Conservation (phyloP, 2,329 filamentous ascomycete genomes). For the Rutstroemia sp. region DNA sequence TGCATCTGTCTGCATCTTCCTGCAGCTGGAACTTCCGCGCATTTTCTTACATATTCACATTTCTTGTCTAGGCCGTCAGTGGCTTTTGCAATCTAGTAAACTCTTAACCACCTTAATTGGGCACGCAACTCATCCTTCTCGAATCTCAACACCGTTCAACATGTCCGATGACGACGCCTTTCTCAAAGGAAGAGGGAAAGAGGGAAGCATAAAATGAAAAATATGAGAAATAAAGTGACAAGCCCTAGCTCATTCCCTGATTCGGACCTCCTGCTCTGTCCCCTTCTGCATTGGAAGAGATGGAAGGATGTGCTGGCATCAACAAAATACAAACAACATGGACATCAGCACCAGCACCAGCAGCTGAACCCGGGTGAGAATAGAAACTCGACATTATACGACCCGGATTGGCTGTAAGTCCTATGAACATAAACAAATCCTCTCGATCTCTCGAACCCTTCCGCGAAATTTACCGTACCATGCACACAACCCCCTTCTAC, state of each 20-base stretch:
- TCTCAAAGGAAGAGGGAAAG: background rate
- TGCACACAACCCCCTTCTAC: conserved; percentile 8
- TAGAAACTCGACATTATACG: conserved; percentile 1
- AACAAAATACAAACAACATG: conserved; percentile 6
- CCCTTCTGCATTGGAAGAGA: conserved; percentile 5
- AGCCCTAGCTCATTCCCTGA: background rate
- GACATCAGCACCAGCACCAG: conserved; percentile 3
- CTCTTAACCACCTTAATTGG: background rate
- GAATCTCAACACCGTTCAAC: background rate
- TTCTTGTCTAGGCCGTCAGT: background rate
- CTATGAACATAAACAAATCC: conserved; percentile 5
- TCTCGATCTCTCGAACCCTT: background rate
- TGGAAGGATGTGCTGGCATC: conserved; percentile 11
- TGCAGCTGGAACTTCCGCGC: too few relatives aligned
- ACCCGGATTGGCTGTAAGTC: conserved; percentile 8
- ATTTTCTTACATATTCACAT: too few relatives aligned
- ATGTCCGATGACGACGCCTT: background rate
- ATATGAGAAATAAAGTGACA: background rate
- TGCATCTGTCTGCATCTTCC: background rate
- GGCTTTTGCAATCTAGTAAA: background rate
- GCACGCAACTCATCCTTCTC: background rate
- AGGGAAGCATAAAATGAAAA: background rate
- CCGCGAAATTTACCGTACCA: conserved; percentile 2
- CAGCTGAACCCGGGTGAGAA: conserved; percentile 10
- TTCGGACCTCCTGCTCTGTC: conserved; percentile 1